Evolutionary conservation across 352 stramenopile species (phyloP).

Genomic region (Aphanomyces stellatus): DNA sequence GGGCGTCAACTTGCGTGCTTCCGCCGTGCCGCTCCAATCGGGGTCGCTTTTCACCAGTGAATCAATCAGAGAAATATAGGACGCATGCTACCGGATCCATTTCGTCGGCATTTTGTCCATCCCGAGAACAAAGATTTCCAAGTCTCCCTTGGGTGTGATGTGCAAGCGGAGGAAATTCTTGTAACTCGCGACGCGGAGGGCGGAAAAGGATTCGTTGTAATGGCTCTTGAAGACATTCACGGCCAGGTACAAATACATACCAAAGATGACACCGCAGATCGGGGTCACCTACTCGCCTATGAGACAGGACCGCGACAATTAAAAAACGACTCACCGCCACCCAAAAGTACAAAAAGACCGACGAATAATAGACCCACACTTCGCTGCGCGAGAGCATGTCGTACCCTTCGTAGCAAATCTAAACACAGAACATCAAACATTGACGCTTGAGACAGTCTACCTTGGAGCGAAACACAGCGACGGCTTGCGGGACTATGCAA

Average conservation of each 20-base stretch:
- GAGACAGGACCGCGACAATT: not conserved
- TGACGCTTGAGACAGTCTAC: constrained; percentile 18
- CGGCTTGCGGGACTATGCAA: constrained; percentile 57
- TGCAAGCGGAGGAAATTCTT: constrained; percentile 85
- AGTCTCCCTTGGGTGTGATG: constrained; percentile 57
- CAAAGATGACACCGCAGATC: constrained; percentile 71
- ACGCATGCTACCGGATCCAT: constrained; percentile 55
- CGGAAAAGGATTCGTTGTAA: constrained; percentile 87
- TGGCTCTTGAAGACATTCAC: constrained; percentile 80
- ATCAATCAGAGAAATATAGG: not conserved
- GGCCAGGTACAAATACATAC: constrained; percentile 74
- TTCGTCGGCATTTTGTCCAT: constrained; percentile 86
- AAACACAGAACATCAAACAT: not conserved
- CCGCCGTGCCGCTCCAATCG: constrained; percentile 57
- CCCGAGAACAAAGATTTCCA: constrained; percentile 75
- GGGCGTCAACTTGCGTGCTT: constrained; percentile 45
- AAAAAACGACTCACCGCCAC: constrained; percentile 30
- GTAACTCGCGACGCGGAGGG: constrained; percentile 81
- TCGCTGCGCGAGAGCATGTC: constrained; percentile 57
- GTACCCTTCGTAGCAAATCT: constrained; percentile 58
- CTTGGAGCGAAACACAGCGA: constrained; percentile 73
- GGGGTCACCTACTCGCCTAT: constrained; percentile 35
- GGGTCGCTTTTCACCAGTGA: constrained; percentile 38
- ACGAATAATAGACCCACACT: constrained; percentile 74
- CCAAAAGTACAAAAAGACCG: constrained; percentile 83